Percentiles rank a stretch among this genome's conserved stretches.
Evolutionary conservation across 495 filamentous ascomycete species (phyloP).

Genomic region (Lasiosphaeria hispida): DNA sequence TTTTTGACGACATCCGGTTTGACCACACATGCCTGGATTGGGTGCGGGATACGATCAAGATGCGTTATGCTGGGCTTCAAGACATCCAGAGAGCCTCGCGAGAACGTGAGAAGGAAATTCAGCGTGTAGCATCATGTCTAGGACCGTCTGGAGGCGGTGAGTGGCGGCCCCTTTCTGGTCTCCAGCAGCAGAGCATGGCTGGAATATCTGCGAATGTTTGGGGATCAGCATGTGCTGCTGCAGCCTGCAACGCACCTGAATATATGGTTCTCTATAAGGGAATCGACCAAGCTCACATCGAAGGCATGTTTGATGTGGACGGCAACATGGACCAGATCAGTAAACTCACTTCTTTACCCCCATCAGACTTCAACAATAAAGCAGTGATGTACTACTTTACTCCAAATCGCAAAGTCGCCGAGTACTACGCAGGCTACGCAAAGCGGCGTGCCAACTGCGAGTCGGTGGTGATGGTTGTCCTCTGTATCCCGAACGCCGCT

Average conservation of each 20-base stretch:
- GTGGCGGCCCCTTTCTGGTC: too few species aligned
- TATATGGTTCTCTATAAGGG: too few species aligned
- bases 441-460: not conserved
- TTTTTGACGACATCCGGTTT: constrained; percentile 1
- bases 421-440: not conserved
- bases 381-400: not conserved
- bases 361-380: not conserved
- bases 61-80: not conserved
- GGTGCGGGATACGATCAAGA: not conserved
- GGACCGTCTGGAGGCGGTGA: not conserved
- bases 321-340: not conserved
- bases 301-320: too few species aligned
- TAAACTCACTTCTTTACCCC: not conserved
- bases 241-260: too few species aligned
- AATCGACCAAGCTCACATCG: too few species aligned
- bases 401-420: not conserved
- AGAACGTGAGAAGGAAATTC: not conserved
- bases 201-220: too few species aligned
- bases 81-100: not conserved
- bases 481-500: not conserved
- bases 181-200: too few species aligned
- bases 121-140: not conserved
- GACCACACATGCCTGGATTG: not conserved
- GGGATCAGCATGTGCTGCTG: too few species aligned
- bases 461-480: not conserved